Evolutionary conservation across 768 basidiomycete species (phyloP), one percentile per base, ranked within the genome.

Genomic region (Dendrothele bispora): DNA sequence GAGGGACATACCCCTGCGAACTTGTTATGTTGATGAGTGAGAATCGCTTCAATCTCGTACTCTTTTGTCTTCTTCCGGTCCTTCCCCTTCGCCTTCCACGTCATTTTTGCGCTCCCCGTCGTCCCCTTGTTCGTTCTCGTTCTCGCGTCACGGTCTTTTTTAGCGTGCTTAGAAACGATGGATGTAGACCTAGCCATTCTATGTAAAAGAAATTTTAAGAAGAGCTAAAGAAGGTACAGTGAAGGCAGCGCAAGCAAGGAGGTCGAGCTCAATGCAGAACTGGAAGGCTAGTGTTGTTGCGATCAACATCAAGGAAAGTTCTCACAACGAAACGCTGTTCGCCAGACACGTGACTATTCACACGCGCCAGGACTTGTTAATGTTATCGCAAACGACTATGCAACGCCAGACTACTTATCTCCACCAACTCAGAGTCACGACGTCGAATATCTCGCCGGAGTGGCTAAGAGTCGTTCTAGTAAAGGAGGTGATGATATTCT

Each of bases 31-130:
- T 81, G 80, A 48, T 83, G 80, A 52, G 87, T 81, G 0, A 91
- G 52, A 46, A 93, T 89, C 24, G 68, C 69, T 60, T 91, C 89
- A 47, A 91, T 91, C 63, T 92, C 90, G 54, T 83, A 91, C 58
- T 85, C 80, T 39, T 69, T 71, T 46, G 73, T 80, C 0, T 70
- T 76, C 2, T 52, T n/a, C n/a, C n/a, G n/a, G n/a, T n/a, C n/a
- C 67, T 1, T 59, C 60, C 3, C 48, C 64, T 0, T 48, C 69
- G 1, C 59, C 73, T 1, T 55, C 68, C 8, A 61, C 69, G 3
- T 70, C 78, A 6, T 67, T 73, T 14, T 62, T 72, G 20, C 61
- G 63, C 11, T 54, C 62, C 1, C n/a, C 55, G 55, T 27, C 64
- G 25, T 62, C 63, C 27, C 59, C 70, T 32, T 71, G 63, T 38